These are phyloP conservation scores for California macrophylla DNA, from an alignment of 441 rosid species.

Conservation along the genomic window DNA sequence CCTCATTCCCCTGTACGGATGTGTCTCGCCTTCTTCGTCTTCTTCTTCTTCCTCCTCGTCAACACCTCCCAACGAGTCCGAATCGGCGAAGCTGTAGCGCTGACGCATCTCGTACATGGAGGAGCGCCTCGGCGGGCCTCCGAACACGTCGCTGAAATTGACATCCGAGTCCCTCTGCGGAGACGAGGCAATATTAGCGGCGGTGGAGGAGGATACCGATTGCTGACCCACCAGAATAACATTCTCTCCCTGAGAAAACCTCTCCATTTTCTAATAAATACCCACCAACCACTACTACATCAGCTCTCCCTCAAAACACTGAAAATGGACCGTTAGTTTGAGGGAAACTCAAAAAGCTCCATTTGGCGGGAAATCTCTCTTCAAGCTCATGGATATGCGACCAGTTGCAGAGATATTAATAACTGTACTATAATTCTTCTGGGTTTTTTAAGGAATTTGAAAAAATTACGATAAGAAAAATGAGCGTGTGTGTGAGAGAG, in stretches of 20 bases:
- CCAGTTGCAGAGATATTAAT: slow-evolving; percentile 9
- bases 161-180: slow-evolving; percentile 33
- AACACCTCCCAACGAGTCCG: slow-evolving; percentile 20
- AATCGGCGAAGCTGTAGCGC: slow-evolving; percentile 33
- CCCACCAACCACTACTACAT: background rate
- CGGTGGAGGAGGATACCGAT: slow-evolving; percentile 7
- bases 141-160: slow-evolving; percentile 80
- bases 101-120: slow-evolving; percentile 35
- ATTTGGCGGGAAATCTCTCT: slow-evolving; percentile 34
- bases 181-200: background rate
- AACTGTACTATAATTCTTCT: too few relatives aligned
- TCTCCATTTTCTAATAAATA: slow-evolving; percentile 24
- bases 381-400: background rate
- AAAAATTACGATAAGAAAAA: slow-evolving; percentile 8
- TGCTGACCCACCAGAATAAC: slow-evolving; percentile 30
- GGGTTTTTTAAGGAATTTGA: background rate
- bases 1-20: slow-evolving; percentile 14
- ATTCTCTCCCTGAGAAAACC: slow-evolving; percentile 28
- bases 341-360: background rate
- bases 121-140: slow-evolving; percentile 78
- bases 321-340: too few relatives aligned
- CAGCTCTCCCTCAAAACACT: background rate
- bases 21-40: background rate
- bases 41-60: background rate
- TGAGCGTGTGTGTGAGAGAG: too few relatives aligned